Base-by-base conservation (phyloP, 1,284 basidiomycete genomes). In the Trametes polyzona region DNA sequence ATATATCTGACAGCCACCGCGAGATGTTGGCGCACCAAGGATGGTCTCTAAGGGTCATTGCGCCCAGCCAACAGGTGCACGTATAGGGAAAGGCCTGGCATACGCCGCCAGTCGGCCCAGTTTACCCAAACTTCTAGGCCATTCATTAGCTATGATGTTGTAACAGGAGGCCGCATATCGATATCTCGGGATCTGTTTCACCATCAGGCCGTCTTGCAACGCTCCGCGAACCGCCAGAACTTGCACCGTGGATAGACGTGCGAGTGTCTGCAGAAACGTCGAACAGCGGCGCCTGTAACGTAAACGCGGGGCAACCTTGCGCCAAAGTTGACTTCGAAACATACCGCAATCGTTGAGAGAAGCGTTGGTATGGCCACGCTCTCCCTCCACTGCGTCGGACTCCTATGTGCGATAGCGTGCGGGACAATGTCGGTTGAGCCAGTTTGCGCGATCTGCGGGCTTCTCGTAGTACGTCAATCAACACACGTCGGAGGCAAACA, bases 391-490 rank as follows among this genome's bases (percentile, higher is more conserved):
- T n/a, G 41, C 17, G 24, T 4, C 33, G 8, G 16, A n/a, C 4
- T 42, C 33, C 14, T 27, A 8, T 9, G n/a, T 2, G 19, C 43
- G 24, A 17, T 17, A 19, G 5, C 27, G 2, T 9, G 10, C 49
- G 49, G 49, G 12, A 12, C 40, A 51, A 51, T 51, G 40, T 51
- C 49, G 49, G 49, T 17, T 11, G 30, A 19, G 14, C 10, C 12
- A 12, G 29, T n/a, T 1, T 8, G 19, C 21, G 12, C 19, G 49
- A 51, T 51, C 49, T 23, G 39, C 40, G 27, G 14, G 19, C n/a
- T 51, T 42, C 49, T 42, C n/a, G n/a, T n/a, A 33, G 35, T 30
- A 51, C 49, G 49, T 51, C 49, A 51, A 51, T 51, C 49, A 51
- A 21, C 40, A 24, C 17, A 23, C 49, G 2, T 41, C 36, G 47